Evolutionary conservation across 805 yeast species (phyloP).

Genomic region (Suhomyces xylopsoci): DNA sequence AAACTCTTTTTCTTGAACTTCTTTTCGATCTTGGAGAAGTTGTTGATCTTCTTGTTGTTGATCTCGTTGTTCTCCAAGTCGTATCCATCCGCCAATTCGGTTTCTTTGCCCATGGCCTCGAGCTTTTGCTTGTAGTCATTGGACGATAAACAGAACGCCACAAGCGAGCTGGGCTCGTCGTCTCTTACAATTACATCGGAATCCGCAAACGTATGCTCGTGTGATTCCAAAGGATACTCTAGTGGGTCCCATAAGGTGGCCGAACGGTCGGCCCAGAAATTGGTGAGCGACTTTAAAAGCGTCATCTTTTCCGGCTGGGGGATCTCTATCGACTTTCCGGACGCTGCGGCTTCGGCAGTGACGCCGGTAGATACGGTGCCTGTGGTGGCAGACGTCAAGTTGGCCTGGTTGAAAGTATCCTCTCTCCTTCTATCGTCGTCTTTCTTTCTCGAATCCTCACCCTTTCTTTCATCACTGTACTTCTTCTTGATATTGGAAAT

Average conservation of each 20-base stretch:
- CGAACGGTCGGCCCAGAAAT: conserved; percentile 97
- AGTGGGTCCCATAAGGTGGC: conserved; percentile 94
- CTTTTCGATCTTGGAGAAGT: conserved; percentile 40
- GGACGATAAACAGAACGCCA: conserved; percentile 88
- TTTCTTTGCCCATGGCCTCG: conserved; percentile 29
- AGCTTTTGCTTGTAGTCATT: conserved; percentile 75
- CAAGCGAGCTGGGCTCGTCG: conserved; percentile 92
- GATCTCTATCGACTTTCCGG: conserved; percentile 20
- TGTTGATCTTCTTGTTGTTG: conserved; percentile 31
- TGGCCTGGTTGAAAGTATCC: background rate
- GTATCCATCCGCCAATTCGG: conserved; percentile 13
- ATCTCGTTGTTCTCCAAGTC: conserved; percentile 26
- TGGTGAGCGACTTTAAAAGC: conserved; percentile 75
- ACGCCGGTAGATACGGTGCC: background rate
- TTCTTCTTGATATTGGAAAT: background rate
- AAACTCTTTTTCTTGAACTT: conserved; percentile 33
- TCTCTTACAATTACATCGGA: conserved; percentile 92
- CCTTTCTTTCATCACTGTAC: too few species aligned
- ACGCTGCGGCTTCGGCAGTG: background rate
- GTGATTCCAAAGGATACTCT: conserved; percentile 71
- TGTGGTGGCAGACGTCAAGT: background rate
- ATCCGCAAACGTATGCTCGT: conserved; percentile 91
- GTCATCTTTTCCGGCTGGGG: conserved; percentile 66
- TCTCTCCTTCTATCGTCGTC: background rate
- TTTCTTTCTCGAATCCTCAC: too few species aligned